Base-by-base conservation (phyloP, 257 asterid species). In the Solanum dulcamara region DNA sequence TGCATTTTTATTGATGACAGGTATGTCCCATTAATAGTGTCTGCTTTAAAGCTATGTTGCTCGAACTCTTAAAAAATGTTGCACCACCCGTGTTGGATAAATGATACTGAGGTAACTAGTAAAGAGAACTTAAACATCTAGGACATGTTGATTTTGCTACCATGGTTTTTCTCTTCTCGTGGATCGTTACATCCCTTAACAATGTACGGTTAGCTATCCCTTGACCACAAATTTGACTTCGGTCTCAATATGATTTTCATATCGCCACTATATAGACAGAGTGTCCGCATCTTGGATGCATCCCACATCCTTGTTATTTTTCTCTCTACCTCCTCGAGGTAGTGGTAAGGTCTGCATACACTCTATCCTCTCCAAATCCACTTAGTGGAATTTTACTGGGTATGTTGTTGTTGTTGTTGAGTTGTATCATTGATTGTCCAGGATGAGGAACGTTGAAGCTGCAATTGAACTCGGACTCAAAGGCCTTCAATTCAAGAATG, bases 1-100 rank as follows among this genome's bases (percentile, higher is more conserved):
- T 94, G 98, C 75, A 89, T 94, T 64, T 94, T 96, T 88, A 81
- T 96, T 67, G 99, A 96, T 89, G 99, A 96, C 95, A 94, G 97
- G 99, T 95, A 89, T 33, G 46, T 33, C 67, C 67, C 75, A 68
- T 22, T 59, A 38, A 24, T 46, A 20, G 7, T 59, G 70, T 59
- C 10, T 57, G 55, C n/a, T 22, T 70, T 60, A 44, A 32, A 67
- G 3, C 44, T 32, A 17, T 67, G 75, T 33, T 67, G 44, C 44
- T 67, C 14, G 44, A 0, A 37, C 44, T 7, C 75, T 66, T 17
- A 26, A 33, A 37, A 1, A 67, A 22, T 67, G 42, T 15, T 67
- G 44, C 22, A 32, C 1, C 32, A 32, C 22, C 1, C 22, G 10
- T 30, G 42, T 0, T 13, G 4, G 74, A 30, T 66, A n/a, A 0